Percentiles rank a stretch among this genome's conserved stretches.
These are phyloP conservation scores for Ceratocystis ficicola DNA, from an alignment of 2,329 filamentous ascomycete species.

Conservation along the genomic window DNA sequence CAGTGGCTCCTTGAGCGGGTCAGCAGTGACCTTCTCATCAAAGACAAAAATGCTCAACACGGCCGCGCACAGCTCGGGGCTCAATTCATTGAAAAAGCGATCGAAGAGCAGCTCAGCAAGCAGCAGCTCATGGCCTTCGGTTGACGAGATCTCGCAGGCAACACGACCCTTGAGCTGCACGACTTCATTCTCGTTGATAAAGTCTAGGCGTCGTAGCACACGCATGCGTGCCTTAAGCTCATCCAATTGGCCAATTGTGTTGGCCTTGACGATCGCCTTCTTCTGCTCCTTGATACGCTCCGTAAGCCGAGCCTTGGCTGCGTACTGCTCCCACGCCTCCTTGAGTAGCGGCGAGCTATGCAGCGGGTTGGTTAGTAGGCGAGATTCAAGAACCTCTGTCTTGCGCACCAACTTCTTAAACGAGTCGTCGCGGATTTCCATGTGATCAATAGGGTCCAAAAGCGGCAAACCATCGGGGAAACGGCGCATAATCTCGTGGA, in stretches of 20 bases:
- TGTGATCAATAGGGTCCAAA: slow-evolving; percentile 88
- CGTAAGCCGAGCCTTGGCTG: slow-evolving; percentile 60
- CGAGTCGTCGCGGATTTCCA: slow-evolving; percentile 81
- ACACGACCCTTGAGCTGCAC: slow-evolving; percentile 95
- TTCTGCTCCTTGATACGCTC: slow-evolving; percentile 79
- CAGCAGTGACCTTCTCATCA: slow-evolving; percentile 81
- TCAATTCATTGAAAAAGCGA: slow-evolving; percentile 92
- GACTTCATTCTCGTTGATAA: slow-evolving; percentile 91
- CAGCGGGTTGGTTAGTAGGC: slow-evolving; percentile 75
- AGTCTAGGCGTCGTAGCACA: slow-evolving; percentile 82
- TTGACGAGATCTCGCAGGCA: slow-evolving; percentile 92
- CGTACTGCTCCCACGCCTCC: slow-evolving; percentile 78
- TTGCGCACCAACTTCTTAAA: slow-evolving; percentile 91
- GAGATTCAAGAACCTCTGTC: slow-evolving; percentile 91
- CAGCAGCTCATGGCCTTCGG: slow-evolving; percentile 79
- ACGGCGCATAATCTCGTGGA: slow-evolving; percentile 69
- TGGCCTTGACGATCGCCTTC: slow-evolving; percentile 71
- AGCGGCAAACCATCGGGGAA: slow-evolving; percentile 88
- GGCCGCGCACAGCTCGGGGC: slow-evolving; percentile 74
- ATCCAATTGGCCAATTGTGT: slow-evolving; percentile 84
- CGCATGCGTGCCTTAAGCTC: slow-evolving; percentile 94
- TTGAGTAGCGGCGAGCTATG: slow-evolving; percentile 79
- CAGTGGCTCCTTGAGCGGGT: slow-evolving; percentile 68
- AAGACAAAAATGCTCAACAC: slow-evolving; percentile 92
- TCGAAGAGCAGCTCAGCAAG: slow-evolving; percentile 91